Conservation (phyloP, 306 rosid species). For the Cucumis cinereus region DNA sequence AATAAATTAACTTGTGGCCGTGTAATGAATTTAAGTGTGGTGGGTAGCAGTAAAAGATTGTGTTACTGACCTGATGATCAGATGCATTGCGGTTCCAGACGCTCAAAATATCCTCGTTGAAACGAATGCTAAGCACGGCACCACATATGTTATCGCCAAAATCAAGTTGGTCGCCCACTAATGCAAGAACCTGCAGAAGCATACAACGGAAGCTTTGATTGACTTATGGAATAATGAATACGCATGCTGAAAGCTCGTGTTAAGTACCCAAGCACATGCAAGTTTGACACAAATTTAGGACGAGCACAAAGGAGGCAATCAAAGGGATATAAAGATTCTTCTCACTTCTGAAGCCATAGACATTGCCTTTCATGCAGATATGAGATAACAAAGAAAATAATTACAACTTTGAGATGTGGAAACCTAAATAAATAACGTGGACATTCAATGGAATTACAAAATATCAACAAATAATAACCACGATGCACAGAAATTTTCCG, state of each 20-base stretch:
- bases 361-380: background rate
- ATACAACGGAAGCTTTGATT: background rate
- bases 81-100: slow-evolving; percentile 90
- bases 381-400: background rate
- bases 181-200: slow-evolving; percentile 63
- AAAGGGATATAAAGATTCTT: background rate
- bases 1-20: background rate
- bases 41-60: background rate
- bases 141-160: slow-evolving; percentile 86
- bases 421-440: background rate
- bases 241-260: background rate
- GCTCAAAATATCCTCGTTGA: slow-evolving; percentile 86
- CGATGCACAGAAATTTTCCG: background rate
- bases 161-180: slow-evolving; percentile 87
- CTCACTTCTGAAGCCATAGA: background rate
- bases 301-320: background rate
- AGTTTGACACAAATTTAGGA: background rate
- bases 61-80: slow-evolving; percentile 60
- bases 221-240: background rate
- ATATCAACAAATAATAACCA: background rate
- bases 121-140: slow-evolving; percentile 79
- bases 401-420: background rate
- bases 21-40: background rate
- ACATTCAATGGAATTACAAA: background rate
- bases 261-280: background rate